Conservation (phyloP, 805 yeast species). For the Ogataea corticis region DNA sequence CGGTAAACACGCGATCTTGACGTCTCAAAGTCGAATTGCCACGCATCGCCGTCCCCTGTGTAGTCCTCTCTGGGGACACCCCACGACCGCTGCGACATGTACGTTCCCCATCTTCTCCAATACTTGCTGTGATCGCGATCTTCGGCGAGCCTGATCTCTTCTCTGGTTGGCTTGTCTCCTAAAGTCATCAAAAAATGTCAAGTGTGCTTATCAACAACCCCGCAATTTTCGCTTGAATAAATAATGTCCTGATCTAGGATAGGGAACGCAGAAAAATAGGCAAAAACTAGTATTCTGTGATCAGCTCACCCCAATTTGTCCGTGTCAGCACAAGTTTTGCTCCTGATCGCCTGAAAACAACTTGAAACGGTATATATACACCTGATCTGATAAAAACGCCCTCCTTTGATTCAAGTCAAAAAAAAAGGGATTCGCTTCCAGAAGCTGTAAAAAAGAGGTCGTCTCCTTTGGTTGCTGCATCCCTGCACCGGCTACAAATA, state of each 20-base stretch:
- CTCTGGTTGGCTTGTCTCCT: conserved; percentile 22
- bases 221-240: not conserved
- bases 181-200: conserved; percentile 22
- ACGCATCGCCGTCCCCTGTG: conserved; percentile 82
- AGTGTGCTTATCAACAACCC: not conserved
- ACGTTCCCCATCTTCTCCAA: conserved; percentile 93
- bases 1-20: conserved; percentile 78
- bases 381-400: not conserved
- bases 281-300: too few species aligned
- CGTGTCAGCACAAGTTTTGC: too few species aligned
- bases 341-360: not conserved
- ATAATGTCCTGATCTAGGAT: too few species aligned
- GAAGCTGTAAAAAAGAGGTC: not conserved
- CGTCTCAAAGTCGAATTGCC: conserved; percentile 89
- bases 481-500: not conserved
- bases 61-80: conserved; percentile 87
- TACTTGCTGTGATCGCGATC: conserved; percentile 46
- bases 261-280: too few species aligned
- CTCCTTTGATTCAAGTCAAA: not conserved
- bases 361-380: not conserved
- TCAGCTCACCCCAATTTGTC: too few species aligned
- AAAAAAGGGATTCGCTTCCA: not conserved
- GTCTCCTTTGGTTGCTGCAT: conserved; percentile 1
- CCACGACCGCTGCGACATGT: conserved; percentile 87
- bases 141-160: conserved; percentile 44